Base-by-base conservation (phyloP, 2,329 filamentous ascomycete species). In the Beauveria sp. region DNA sequence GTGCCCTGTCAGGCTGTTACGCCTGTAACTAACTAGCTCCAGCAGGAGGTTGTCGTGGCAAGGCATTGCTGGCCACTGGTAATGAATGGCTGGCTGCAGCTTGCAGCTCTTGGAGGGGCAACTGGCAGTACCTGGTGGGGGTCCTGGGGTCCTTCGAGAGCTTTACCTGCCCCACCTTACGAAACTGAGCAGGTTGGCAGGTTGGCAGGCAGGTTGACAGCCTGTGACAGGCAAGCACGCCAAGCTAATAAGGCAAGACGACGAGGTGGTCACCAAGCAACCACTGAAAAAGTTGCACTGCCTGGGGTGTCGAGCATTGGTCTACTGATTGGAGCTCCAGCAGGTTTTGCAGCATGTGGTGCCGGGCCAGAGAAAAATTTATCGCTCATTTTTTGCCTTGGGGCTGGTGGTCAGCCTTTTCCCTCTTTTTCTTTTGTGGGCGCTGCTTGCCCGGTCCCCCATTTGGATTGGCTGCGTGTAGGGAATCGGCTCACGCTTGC, bases 361-460 rank as follows among this genome's bases (percentile, higher is more conserved):
- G 7, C 43, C n/a, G 3, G 42, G 26, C 18, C n/a, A 34, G 10
- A 48, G 54, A 60, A 60, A 60, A 60, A 34, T 53, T 60, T 60
- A 60, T 60, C 57, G 24, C 57, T 50, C 57, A 60, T 53, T 40
- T 60, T 40, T 45, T 28, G 55, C 46, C 34, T 28, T 49, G n/a
- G n/a, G 55, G 55, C 20, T 51, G 43, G 53, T 28, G 53, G 43
- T 45, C 43, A 58, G 31, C 55, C 62, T 24, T 64, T 62, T 51
- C 59, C 34, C 34, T 46, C 54, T 61, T 20, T n/a, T 55, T 50
- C 60, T 26, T 53, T 55, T 64, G 49, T 45, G 20, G 61, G 38
- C 46, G 53, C 42, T 26, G 3, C 28, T 14, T 38, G 18, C 38
- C 43, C 28, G 34, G 14, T 12, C 20, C 38, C 58, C 40, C 42